Conservation (phyloP, 1,284 basidiomycete species). For the Sporisorium iseilematis-ciliati region DNA sequence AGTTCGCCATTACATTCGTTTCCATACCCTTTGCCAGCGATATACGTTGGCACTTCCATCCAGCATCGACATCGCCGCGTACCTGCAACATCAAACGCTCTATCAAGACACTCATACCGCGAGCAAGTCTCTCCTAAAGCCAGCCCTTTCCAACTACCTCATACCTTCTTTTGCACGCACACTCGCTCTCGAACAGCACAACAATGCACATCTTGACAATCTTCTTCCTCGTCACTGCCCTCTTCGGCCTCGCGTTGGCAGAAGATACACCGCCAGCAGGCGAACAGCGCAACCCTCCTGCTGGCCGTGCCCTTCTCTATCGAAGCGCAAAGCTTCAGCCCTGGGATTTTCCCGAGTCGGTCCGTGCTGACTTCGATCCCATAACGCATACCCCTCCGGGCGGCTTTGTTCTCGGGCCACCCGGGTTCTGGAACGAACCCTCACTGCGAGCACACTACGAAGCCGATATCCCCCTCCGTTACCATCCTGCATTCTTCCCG, state of each 20-base stretch:
- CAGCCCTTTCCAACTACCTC: neutral
- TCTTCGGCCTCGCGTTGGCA: neutral
- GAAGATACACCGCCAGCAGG: neutral
- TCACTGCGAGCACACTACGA: slow-evolving; percentile 20
- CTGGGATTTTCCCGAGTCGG: slow-evolving; percentile 19
- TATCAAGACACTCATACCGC: too few species aligned
- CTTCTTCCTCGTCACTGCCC: neutral
- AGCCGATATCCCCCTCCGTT: slow-evolving; percentile 10
- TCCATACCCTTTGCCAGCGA: too few species aligned
- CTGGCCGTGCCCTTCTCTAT: slow-evolving; percentile 25
- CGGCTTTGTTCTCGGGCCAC: slow-evolving; percentile 16
- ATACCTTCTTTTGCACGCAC: neutral
- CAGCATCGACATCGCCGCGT: too few species aligned
- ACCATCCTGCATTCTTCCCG: slow-evolving; percentile 12
- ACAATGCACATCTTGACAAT: neutral
- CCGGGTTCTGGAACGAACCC: slow-evolving; percentile 28
- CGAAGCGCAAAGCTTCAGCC: slow-evolving; percentile 19
- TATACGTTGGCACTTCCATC: too few species aligned
- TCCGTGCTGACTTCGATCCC: neutral
- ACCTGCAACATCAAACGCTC: too few species aligned
- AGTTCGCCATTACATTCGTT: too few species aligned
- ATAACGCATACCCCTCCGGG: neutral
- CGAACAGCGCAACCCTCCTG: slow-evolving; percentile 7
- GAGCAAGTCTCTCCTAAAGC: too few species aligned
- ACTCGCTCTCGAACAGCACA: neutral